A percentile compares a stretch with the other conserved stretches of the same genome.
These are phyloP conservation scores for Talaromyces sp. DNA, from an alignment of 2,329 filamentous ascomycete genomes.

Conservation along the genomic window DNA sequence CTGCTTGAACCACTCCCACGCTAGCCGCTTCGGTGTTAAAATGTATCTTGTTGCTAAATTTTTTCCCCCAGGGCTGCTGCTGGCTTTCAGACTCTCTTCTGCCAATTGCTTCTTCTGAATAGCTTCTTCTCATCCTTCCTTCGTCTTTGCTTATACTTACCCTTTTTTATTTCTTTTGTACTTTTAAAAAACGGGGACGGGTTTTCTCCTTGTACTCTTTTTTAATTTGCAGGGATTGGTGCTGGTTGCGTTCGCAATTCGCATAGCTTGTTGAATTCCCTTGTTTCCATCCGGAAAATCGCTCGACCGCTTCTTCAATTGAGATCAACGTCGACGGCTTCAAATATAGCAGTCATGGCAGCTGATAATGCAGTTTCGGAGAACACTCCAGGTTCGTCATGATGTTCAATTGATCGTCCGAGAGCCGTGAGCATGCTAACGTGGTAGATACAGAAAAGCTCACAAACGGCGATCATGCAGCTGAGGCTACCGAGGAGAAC, in stretches of 20 bases:
- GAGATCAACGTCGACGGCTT: background rate
- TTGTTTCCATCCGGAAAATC: background rate
- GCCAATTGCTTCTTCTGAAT: conserved; percentile 20
- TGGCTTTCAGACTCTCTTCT: conserved; percentile 15
- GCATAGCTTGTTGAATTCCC: conserved; percentile 7
- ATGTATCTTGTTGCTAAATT: conserved; percentile 33
- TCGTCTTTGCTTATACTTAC: conserved; percentile 3
- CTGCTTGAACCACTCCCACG: background rate
- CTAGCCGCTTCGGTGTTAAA: conserved; percentile 5
- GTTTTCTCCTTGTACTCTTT: conserved; percentile 21
- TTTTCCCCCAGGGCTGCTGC: conserved; percentile 31
- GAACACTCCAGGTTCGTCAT: conserved; percentile 39
- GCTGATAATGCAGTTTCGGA: conserved; percentile 41
- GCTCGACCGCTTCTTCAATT: background rate
- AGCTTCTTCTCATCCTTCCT: conserved; percentile 3
- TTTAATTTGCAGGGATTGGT: conserved; percentile 12
- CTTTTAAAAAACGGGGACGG: conserved; percentile 5
- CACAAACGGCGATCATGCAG: conserved; percentile 36
- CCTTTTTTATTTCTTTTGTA: conserved; percentile 23
- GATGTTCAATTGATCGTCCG: conserved; percentile 8
- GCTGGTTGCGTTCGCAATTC: conserved; percentile 14
- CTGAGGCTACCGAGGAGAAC: conserved; percentile 37
- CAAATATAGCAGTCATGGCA: conserved; percentile 35
- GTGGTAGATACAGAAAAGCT: conserved; percentile 28
- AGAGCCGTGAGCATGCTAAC: conserved; percentile 22